Evolutionary conservation across 2,329 filamentous ascomycete genomes (phyloP).

Genomic region (Pochonia chlamydosporia): DNA sequence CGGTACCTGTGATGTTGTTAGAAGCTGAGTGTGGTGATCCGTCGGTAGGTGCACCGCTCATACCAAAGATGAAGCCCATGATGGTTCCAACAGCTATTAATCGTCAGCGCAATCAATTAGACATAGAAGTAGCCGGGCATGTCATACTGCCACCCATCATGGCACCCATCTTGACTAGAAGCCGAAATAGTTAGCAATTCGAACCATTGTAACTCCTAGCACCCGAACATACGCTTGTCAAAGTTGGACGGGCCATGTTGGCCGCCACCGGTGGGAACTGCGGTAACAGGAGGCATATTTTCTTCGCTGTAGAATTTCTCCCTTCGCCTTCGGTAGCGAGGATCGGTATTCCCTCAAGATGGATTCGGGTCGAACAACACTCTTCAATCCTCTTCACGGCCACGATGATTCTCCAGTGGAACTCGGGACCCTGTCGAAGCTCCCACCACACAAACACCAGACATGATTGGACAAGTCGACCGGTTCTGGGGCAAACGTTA

Average conservation of each 20-base stretch:
- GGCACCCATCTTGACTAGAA: constrained; percentile 76
- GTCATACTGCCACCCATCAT: constrained; percentile 96
- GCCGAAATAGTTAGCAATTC: constrained; percentile 2
- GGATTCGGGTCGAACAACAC: background rate
- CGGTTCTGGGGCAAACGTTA: constrained; percentile 21
- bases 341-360: background rate
- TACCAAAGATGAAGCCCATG: constrained; percentile 97
- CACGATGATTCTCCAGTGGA: background rate
- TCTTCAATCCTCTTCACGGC: background rate
- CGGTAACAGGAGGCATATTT: constrained; percentile 36
- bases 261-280: constrained; percentile 30
- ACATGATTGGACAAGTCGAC: constrained; percentile 19
- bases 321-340: background rate
- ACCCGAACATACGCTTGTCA: constrained; percentile 44
- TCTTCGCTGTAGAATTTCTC: background rate
- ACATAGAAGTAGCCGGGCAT: background rate
- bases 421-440: background rate
- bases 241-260: constrained; percentile 44
- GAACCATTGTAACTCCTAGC: background rate
- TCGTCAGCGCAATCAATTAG: background rate
- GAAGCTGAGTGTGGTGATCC: background rate
- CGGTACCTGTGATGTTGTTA: constrained; percentile 56
- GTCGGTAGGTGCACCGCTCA: too few species aligned
- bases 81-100: constrained; percentile 82
- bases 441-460: background rate